phyloP scores from a whole-genome alignment of 176 grass and related monocot species.

The Musa acuminata region DNA sequence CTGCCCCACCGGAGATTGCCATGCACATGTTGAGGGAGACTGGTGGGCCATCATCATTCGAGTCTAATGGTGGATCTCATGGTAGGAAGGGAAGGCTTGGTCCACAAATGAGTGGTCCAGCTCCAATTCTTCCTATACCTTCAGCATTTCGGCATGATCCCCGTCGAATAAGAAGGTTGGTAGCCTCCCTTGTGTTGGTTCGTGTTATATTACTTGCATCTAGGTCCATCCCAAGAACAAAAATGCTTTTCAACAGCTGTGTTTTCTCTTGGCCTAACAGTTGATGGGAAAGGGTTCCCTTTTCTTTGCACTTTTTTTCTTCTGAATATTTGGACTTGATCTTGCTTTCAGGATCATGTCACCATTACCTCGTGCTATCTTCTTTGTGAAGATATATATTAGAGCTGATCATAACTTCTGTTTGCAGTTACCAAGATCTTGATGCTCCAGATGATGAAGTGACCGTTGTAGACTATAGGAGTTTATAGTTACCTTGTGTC shows the following conservation, averaged over 20 bases:
- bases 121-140: conserved; percentile 58
- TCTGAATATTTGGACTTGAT: too few relatives aligned
- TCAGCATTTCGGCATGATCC: conserved; percentile 68
- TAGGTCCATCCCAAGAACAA: neutral
- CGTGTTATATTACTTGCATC: too few relatives aligned
- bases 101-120: conserved; percentile 41
- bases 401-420: neutral
- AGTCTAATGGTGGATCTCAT: conserved; percentile 47
- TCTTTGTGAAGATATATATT: neutral
- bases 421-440: conserved; percentile 13
- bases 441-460: conserved; percentile 19
- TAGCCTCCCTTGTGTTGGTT: neutral
- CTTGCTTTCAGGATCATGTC: neutral
- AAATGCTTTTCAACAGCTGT: neutral
- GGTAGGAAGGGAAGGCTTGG: conserved; percentile 45
- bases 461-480: conserved; percentile 15
- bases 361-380: neutral
- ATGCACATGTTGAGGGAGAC: conserved; percentile 96
- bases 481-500: neutral
- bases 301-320: too few relatives aligned
- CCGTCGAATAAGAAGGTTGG: conserved; percentile 77
- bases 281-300: too few relatives aligned
- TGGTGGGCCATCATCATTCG: conserved; percentile 39
- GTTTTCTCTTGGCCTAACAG: too few relatives aligned
- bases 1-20: conserved; percentile 85